Evolutionary conservation across 768 basidiomycete species (phyloP).

Genomic region (Boletus eberwhitei): DNA sequence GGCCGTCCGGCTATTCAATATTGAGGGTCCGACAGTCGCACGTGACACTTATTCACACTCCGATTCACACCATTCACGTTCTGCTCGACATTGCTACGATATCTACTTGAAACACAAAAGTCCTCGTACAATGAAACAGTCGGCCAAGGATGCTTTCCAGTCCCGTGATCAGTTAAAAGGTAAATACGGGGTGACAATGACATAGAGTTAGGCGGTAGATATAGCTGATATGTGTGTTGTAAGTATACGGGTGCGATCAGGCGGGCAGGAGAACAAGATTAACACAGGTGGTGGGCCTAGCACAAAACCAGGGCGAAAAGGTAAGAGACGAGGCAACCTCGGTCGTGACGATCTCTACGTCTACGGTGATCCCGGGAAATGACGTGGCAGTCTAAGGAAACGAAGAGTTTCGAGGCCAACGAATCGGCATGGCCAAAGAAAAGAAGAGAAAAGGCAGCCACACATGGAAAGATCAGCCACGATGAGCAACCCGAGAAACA

Average conservation of each 20-base stretch:
- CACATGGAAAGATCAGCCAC: conserved; percentile 4
- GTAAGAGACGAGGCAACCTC: background rate
- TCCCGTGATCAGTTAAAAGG: background rate
- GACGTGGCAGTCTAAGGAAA: conserved; percentile 11
- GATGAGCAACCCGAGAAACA: conserved; percentile 4
- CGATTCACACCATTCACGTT: too few species aligned
- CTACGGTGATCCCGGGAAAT: conserved; percentile 10
- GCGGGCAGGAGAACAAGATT: conserved; percentile 19
- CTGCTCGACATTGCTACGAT: too few species aligned
- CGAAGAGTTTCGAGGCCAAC: background rate
- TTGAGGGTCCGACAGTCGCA: too few species aligned
- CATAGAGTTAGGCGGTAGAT: conserved; percentile 25
- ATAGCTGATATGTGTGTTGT: conserved; percentile 15
- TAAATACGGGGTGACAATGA: conserved; percentile 18
- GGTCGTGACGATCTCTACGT: conserved; percentile 16
- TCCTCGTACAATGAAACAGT: too few species aligned
- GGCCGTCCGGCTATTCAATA: too few species aligned
- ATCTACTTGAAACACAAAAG: too few species aligned
- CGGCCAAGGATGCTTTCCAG: background rate
- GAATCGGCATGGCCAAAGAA: conserved; percentile 4
- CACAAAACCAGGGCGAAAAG: background rate
- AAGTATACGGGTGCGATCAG: conserved; percentile 14
- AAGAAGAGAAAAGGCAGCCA: background rate
- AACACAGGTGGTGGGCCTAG: conserved; percentile 9
- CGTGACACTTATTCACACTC: too few species aligned